Percentiles rank a stretch among this genome's conserved stretches.
These are phyloP conservation scores for rapeseed (Brassica napus) DNA, from an alignment of 345 rosid species.

Conservation along the genomic window Da-Ae NC_063450.1:38647501-38648000, in stretches of 20 bases:
- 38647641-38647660: constrained; percentile 38
- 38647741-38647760: constrained; percentile 43
- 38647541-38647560: constrained; percentile 38
- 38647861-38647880: constrained; percentile 6
- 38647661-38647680: constrained; percentile 45
- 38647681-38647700: constrained; percentile 51
- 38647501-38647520: constrained; percentile 49
- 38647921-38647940: constrained; percentile 34
- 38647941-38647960: constrained; percentile 38
- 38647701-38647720: constrained; percentile 45
- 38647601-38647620: constrained; percentile 46
- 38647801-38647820: not conserved
- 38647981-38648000: constrained; percentile 30
- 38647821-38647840: constrained; percentile 16
- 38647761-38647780: not conserved
- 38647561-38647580: not conserved
- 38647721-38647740: constrained; percentile 48
- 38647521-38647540: constrained; percentile 29
- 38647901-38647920: constrained; percentile 25
- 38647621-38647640: constrained; percentile 42
- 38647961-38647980: constrained; percentile 38
- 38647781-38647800: not conserved
- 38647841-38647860: constrained; percentile 21
- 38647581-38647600: constrained; percentile 29
- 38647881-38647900: constrained; percentile 23